phyloP scores from a whole-genome alignment of 805 yeast species.

The Candida ovalis region DNA sequence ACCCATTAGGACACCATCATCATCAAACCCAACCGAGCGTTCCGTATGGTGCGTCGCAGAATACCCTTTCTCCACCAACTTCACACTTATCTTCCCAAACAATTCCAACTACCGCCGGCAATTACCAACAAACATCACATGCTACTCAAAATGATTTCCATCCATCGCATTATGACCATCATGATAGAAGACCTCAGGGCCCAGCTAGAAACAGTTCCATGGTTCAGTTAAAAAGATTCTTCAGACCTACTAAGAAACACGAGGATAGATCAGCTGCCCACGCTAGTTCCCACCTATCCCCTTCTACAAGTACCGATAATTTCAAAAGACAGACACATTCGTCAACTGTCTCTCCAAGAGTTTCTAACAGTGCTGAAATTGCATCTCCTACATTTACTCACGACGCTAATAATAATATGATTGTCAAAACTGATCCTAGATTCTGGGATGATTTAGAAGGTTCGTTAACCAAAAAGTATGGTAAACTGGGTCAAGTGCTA shows the following conservation, averaged over 20 bases:
- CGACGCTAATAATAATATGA: conserved; percentile 38
- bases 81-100: not conserved
- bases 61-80: conserved; percentile 4
- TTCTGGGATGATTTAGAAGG: conserved; percentile 50
- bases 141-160: conserved; percentile 8
- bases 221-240: conserved; percentile 70
- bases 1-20: not conserved
- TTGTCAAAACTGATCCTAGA: conserved; percentile 33
- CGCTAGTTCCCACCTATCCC: conserved; percentile 2
- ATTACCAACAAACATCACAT: conserved; percentile 16
- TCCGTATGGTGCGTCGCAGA: conserved; percentile 1
- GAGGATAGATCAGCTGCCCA: conserved; percentile 5
- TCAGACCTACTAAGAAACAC: conserved; percentile 48
- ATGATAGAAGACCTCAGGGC: not conserved
- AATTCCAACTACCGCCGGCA: not conserved
- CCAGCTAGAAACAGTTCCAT: conserved; percentile 39
- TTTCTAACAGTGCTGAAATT: conserved; percentile 17
- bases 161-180: not conserved
- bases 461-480: conserved; percentile 56
- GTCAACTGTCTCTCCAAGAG: conserved; percentile 17
- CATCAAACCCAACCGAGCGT: conserved; percentile 2
- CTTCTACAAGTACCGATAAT: conserved; percentile 9
- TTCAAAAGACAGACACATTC: conserved; percentile 17
- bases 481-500: conserved; percentile 66
- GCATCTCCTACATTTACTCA: conserved; percentile 36